Evolutionary conservation across 306 rosid genomes (phyloP).

Genomic region (Dalbergia cultrata): DNA sequence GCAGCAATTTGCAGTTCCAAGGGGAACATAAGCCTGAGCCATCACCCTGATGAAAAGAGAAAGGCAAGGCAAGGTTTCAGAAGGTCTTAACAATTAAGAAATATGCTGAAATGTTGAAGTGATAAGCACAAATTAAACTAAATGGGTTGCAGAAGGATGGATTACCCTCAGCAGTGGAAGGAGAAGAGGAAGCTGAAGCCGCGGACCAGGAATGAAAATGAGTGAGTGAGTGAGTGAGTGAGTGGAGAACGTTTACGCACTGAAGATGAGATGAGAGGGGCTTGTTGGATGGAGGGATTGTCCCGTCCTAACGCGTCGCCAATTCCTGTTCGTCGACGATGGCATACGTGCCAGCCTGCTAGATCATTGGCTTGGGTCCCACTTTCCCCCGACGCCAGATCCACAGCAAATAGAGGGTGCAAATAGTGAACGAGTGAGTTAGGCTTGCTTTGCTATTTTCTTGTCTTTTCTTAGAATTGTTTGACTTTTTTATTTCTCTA

Average conservation of each 20-base stretch:
- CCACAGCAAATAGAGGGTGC: no score
- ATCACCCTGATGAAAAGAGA: conserved; percentile 48
- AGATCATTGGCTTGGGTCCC: conserved; percentile 20
- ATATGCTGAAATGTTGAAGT: not conserved
- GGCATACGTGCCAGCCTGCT: not conserved
- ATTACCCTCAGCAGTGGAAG: conserved; percentile 23
- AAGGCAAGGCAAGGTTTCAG: no score
- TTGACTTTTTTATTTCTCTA: no score
- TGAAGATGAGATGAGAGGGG: conserved; percentile 12
- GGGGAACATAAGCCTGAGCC: conserved; percentile 60
- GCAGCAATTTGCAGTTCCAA: conserved; percentile 54
- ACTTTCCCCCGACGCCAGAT: not conserved
- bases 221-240: not conserved
- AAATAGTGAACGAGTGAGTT: no score
- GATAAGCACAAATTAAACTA: not conserved
- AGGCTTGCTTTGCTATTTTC: no score
- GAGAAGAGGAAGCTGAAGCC: not conserved
- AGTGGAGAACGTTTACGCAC: conserved; percentile 39
- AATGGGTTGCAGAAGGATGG: not conserved
- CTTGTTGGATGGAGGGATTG: no score
- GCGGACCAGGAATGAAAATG: no score
- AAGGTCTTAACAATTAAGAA: no score
- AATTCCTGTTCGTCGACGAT: not conserved
- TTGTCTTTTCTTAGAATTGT: no score
- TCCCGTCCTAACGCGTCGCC: not conserved